Base-by-base conservation (phyloP, 169 alveolate genomes). In the Hepatocystis sp. region DNA sequence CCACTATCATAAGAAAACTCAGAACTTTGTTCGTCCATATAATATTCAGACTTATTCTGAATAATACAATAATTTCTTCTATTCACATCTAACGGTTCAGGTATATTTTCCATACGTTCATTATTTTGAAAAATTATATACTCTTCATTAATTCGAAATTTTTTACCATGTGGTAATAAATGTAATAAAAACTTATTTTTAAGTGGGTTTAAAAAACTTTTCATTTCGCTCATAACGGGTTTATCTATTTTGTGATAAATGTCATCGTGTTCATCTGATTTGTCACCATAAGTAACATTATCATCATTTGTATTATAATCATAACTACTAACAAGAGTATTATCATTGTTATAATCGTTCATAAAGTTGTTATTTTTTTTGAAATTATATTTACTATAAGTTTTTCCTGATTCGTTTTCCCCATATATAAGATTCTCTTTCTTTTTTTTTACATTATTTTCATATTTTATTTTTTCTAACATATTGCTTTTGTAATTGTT, bases 121-220 rank as follows among this genome's bases (percentile, higher is more conserved):
- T 81, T 81, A 65, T 81, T 81, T 60, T 81, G 60, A 30, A 81
- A 81, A 56, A 49, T 61, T 49, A 81, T 44, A 40, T 81, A 84
- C 3, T 81, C 89, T 28, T 81, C 89, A 36, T 81, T 81, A 61
- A 81, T 81, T 63, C 65, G 60, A 55, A 81, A 81, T 36, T 67
- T 51, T 65, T 81, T 81, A 10, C 89, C 89, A 19, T 61, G 89
- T 5, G 89, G 89, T 17, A 81, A 55, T 56, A 81, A 81, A 81
- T 81, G 84, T 28, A 81, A 56, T 42, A 81, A 53, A 34, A 81
- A 81, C 5, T 81, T 81, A 55, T 81, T 81, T 55, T 49, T 81
- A 11, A 81, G 63, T 30, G 89, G 89, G 47, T 81, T 81, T 32
- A 81, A 36, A 32, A 81, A 81, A 25, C 63, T 81, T 17, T 63